These are phyloP conservation scores for Calamus simplicifolius DNA, from an alignment of 176 grass and related monocot species.

Conservation along the genomic window DNA sequence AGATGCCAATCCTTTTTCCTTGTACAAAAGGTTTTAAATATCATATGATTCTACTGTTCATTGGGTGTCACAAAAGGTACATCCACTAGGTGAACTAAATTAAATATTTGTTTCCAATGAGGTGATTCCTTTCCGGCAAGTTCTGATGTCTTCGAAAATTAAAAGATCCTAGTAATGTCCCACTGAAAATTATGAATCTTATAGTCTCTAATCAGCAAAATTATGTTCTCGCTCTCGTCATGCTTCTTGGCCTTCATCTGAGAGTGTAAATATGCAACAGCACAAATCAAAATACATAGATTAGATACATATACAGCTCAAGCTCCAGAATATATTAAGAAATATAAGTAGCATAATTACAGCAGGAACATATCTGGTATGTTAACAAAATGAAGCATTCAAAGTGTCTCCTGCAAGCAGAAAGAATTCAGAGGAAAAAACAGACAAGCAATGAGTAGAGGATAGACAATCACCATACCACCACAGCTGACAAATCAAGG, in stretches of 20 bases:
- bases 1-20: too few relatives aligned
- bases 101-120: constrained; percentile 2
- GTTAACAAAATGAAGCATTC: too few relatives aligned
- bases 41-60: too few relatives aligned
- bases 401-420: too few relatives aligned
- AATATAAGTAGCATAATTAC: too few relatives aligned
- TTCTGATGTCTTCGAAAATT: background rate
- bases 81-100: too few relatives aligned
- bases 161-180: constrained; percentile 11
- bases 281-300: background rate
- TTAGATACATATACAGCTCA: constrained; percentile 1
- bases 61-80: too few relatives aligned
- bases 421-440: too few relatives aligned
- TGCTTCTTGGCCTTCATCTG: constrained; percentile 13
- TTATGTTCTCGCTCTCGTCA: constrained; percentile 1
- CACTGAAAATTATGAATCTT: constrained; percentile 7
- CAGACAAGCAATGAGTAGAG: background rate
- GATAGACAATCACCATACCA: constrained; percentile 24
- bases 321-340: background rate
- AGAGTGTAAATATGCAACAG: background rate
- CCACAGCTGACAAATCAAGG: constrained; percentile 21
- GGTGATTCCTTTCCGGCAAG: constrained; percentile 1
- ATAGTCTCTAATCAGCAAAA: constrained; percentile 14
- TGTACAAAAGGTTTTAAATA: too few relatives aligned
- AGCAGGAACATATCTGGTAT: too few relatives aligned